Evolutionary conservation across 1,284 basidiomycete genomes (phyloP), one percentile per base, ranked within the genome.

Genomic region (Dichomitus squalens): DNA sequence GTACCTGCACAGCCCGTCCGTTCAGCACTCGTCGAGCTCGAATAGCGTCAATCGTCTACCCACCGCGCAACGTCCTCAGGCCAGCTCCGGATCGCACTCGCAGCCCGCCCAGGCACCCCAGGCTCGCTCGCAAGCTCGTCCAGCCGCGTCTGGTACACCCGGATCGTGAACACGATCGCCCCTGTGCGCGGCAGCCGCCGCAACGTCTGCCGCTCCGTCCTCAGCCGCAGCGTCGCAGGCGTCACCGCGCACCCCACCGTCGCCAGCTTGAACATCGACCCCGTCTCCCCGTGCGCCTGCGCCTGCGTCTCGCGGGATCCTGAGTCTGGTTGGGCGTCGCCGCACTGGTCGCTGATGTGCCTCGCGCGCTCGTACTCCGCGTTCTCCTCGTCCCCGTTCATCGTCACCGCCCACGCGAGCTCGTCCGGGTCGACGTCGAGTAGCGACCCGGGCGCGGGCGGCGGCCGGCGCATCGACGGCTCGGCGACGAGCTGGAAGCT

Each of bases 131-230:
- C 83, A 1, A 93, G 70, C 43, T 82, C 77, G 36, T 76, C 78
- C 8, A 92, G 70, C 5, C 82, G 81, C n/a, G 82, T 83, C 57
- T 88, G 65, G 70, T 92, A 90, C 35, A 88, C 88, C 16, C 88
- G 79, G 64, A 93, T 88, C 39, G 86, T 88, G 69, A 93, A 93
- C n/a, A 88, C 76, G 40, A 93, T 78, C 14, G 84, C 87, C 2
- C 90, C 90, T 23, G 81, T 85, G 9, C 77, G 75, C 2, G 85
- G 81, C 16, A 92, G 78, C 23, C 91, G 77, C 35, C 91, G 77
- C 51, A 93, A 73, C 9, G 86, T 89, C 73, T 93, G 90, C 34
- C 88, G 76, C 68, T 93, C 91, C 11, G 81, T 81, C 49, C 92
- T 78, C 53, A 91, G 72, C 11, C 82, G 80, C 41, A 92, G 72